Evolutionary conservation across 495 filamentous ascomycete species (phyloP), one percentile per base, ranked within the genome.

Genomic region (Lasiosphaeria miniovina): DNA sequence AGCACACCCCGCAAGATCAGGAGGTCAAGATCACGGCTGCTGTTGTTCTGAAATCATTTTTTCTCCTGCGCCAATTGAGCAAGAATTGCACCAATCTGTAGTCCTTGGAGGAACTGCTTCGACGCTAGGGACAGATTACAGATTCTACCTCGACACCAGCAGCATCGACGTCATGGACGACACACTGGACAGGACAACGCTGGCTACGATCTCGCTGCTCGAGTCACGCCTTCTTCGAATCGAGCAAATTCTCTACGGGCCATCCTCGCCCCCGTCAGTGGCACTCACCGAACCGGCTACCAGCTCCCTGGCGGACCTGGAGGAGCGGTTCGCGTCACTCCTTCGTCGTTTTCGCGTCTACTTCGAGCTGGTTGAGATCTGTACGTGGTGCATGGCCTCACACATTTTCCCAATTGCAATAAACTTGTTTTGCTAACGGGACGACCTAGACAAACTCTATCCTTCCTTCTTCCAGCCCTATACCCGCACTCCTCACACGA

Each of bases 161-260:
- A 46, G 24, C 6, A 33, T 6, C 8, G 34, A 41, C 15, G 43
- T 65, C 58, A 81, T 81, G 77, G 78, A 81, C 12, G 72, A 74
- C 55, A 71, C 69, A 1, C 68, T 82, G 7, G 82, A 83, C 63
- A 72, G 75, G 43, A 82, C 80, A 3, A 76, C 83, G 0, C 69
- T 83, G 4, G 76, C 77, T 36, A 93, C 92, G 1, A 84, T 95
- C 51, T 84, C 87, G 38, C 80, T 90, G 52, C 87, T 96, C 4
- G 88, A 93, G 64, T 76, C 77, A n/a, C 88, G 92, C 41, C 80
- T 96, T 36, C 78, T 80, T 51, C 82, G 88, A 33, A 76, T 95
- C 51, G 86, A 90, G 61, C 93, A 88, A 72, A 78, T 88, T 36
- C 77, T 96, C 51, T 84, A 84, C 61, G 90, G 90, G 3, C 60